Evolutionary conservation across 164 flowering plant species (phyloP), one percentile per base, ranked within the genome.

Genomic region (Cinnamomum micranthum): DNA sequence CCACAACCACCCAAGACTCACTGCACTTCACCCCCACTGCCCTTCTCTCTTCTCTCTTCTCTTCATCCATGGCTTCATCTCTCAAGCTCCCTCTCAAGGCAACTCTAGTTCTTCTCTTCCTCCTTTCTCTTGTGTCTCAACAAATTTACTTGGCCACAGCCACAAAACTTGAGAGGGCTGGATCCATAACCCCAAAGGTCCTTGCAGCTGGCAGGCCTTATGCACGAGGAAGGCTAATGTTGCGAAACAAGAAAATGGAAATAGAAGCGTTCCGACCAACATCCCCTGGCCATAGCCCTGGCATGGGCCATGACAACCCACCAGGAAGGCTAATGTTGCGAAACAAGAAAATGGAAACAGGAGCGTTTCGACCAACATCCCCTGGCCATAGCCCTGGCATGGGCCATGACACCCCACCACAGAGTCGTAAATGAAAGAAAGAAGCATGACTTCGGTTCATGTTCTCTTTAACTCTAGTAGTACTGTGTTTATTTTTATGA

Each of bases 371-470:
- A 19, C 78, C 81, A 2, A 79, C 81, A 24, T 2, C 33, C 51
- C 78, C 75, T 13, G 81, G 81, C 23, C 75, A 72, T 33, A 75
- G 81, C 68, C 81, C 81, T 15, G 81, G 78, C 22, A 68, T 73
- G 15, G 81, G 81, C 24, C 78, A 79, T 33, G 24, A 28, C 3
- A 55, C 17, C 2, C 78, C 81, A 67, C 81, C 81, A 13, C 50
- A 51, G 19, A 67, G 20, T 64, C 66, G 66, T 20, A 64, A 64
- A 6, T 64, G 25, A n/a, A 7, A 10, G 1, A 12, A 22, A 22
- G 66, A 35, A 35, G 47, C 7, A 35, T 35, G 47, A 35, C 10
- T 7, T 35, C 10, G 41, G 41, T 4, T 6, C 2, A 27, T 27
- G 2, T n/a, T n/a, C 28, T 23, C 27, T 63, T 63, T 6, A 63